These are phyloP conservation scores for Agrocybe chaxingu DNA, from an alignment of 768 basidiomycete genomes.

Conservation along the genomic window DNA sequence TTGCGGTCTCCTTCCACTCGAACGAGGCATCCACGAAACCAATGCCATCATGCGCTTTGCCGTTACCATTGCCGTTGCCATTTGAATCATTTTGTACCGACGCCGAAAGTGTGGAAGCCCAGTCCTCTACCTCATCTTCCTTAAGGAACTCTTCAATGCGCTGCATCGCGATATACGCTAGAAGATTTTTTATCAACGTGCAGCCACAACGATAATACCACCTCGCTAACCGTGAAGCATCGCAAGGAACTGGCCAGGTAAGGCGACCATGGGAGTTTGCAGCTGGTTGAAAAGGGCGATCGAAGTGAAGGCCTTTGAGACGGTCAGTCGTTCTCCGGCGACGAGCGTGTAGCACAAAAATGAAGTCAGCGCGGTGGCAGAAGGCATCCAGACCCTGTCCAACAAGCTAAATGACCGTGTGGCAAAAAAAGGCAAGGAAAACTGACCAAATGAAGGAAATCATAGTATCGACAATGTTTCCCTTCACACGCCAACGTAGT, in stretches of 20 bases:
- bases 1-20: constrained; percentile 47
- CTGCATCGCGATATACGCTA: constrained; percentile 77
- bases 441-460: constrained; percentile 67
- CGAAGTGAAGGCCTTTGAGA: constrained; percentile 79
- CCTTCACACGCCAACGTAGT: constrained; percentile 63
- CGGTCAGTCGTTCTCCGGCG: constrained; percentile 62
- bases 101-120: constrained; percentile 66
- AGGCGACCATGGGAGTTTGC: constrained; percentile 60
- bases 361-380: constrained; percentile 58
- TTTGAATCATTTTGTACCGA: constrained; percentile 3
- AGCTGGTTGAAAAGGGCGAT: constrained; percentile 74
- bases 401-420: constrained; percentile 3
- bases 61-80: constrained; percentile 2
- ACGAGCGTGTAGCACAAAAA: constrained; percentile 69
- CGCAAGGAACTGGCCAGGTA: constrained; percentile 64
- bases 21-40: constrained; percentile 57
- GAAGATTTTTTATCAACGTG: constrained; percentile 7
- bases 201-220: neutral
- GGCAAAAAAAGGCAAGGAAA: constrained; percentile 11
- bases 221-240: constrained; percentile 50
- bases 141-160: constrained; percentile 71
- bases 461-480: constrained; percentile 55
- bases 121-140: constrained; percentile 75
- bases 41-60: constrained; percentile 25
- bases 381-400: constrained; percentile 68